Base-by-base conservation (phyloP, 164 flowering plant species). In the Magnolia officinalis region DNA sequence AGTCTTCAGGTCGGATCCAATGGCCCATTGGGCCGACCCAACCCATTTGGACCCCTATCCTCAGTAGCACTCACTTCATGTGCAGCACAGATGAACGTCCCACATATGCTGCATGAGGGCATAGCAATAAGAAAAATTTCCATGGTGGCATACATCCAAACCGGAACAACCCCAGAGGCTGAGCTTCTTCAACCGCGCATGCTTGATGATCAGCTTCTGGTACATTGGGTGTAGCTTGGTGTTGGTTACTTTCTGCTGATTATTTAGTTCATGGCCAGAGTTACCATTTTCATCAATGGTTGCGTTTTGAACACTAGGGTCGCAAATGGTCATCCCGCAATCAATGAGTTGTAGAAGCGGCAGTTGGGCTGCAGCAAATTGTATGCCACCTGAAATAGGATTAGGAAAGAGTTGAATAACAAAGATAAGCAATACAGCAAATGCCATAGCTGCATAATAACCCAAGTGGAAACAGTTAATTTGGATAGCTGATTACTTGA, bases 81-180 rank as follows among this genome's bases (percentile, higher is more conserved):
- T 16, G 18, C 13, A 55, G 13, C 16, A 8, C 61, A 55, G 18
- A 16, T 55, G 61, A 11, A 55, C 10, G 61, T 16, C 61, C 61
- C 61, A 55, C 18, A 55, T 55, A 16, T 16, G 10, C 61, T 55
- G 61, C 13, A 11, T 11, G 16, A 55, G 13, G 11, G 23, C 72
- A 5, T 9, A 70, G 19, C 37, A 72, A 50, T 24, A 24, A 18
- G 23, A 51, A 23, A 13, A 4, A 1, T 50, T 75, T 29, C 16
- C 45, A 24, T 16, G 13, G 71, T n/a, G 71, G 71, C 83, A 89
- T 83, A 94, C 99, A 83, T 96, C 98, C 84, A 94, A 87, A 77
- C 96, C 97, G 76, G 95, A 89, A 83, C 99, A 96, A 63, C 99
- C 99, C 99, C 99, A 96, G 74, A 96, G 82, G 80, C 99, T 96